Evolutionary conservation across 768 basidiomycete genomes (phyloP), one percentile per base, ranked within the genome.

Genomic region (Fomitopsis pulvina): DNA sequence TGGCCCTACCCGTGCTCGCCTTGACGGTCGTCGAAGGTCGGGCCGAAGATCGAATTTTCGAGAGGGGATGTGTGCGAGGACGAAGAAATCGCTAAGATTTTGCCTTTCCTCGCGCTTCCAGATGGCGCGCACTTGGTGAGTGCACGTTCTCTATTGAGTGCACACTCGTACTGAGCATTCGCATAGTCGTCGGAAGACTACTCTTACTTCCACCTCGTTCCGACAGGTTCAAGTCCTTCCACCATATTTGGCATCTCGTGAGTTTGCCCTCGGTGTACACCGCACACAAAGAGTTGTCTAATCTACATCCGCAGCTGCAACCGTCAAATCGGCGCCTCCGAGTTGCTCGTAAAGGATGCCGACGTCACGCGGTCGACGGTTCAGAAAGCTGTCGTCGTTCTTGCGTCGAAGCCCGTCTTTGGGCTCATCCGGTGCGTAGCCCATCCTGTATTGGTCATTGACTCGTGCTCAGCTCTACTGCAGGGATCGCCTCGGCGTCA

Each of bases 171-270:
- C 56, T 46, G 55, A 29, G 22, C 25, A 37, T 6, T 26, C 9
- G 25, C 34, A 43, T 59, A 92, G 88, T 85, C 82, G 56, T 71
- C 81, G 18, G 95, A 98, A 71, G 96, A 99, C 63, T 98, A 97
- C 63, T 91, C 90, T 0, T 98, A 97, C 66, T 99, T 99, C 62
- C 92, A 95, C 62, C 69, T 95, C 24, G 88, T 91, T 7, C 86
- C 48, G 2, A 51, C 80, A 11, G 77, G 81, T 9, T 77, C 78
- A 0, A 79, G 76, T 53, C 82, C 87, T 1, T 79, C 78, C 16
- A 98, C 96, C 3, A 70, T 98, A 32, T 99, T 98, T 62, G 96
- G 95, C 29, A 98, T 99, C 62, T 97, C 94, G 82, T 95, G 60
- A 67, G 85, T 69, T 45, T 40, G 29, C 27, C n/a, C n/a, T n/a